Base-by-base conservation (phyloP, 306 rosid genomes). In the Mucuna pruriens region DNA sequence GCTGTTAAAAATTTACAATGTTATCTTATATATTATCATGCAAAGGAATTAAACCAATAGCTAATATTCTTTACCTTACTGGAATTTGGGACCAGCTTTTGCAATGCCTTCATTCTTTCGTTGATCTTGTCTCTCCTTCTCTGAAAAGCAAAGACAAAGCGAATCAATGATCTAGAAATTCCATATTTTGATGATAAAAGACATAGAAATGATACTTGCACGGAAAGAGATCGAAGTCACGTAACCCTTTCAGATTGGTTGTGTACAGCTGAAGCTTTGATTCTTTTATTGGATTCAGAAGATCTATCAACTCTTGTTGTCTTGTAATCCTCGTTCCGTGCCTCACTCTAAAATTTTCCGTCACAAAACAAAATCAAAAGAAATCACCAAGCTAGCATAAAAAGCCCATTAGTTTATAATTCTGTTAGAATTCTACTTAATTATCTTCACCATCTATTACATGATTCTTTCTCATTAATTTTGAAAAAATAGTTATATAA, bases 101-200 rank as follows among this genome's bases (percentile, higher is more conserved):
- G 97, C 82, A 92, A 69, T 42, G 91, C 86, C 84, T 86, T 90
- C 95, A 92, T 89, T 86, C 90, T 88, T 74, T 92, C 87, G 85
- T 90, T 92, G 77, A 92, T 92, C 85, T 88, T 92, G 73, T 92
- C 94, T 82, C 97, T 88, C 82, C 97, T 87, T 85, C 91, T 92
- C 97, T 92, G 77, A 31, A 80, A 71, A 61, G 26, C 22, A 17
- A 40, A 58, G 22, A 58, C 29, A 46, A 26, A 33, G 38, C 6
- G 9, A 54, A 42, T 23, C 40, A 39, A 23, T 20, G 10, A 71
- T 3, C 3, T 7, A 31, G 22, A 40, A 34, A n/a, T 16, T 20
- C 36, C 22, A 1, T 12, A 46, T 63, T 76, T 29, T 48, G 74
- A 31, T 78, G 48, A 80, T 23, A 63, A 9, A 52, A 12, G 9